Evolutionary conservation across 768 basidiomycete species (phyloP), one percentile per base, ranked within the genome.

Genomic region (Lactifluus pinguis): DNA sequence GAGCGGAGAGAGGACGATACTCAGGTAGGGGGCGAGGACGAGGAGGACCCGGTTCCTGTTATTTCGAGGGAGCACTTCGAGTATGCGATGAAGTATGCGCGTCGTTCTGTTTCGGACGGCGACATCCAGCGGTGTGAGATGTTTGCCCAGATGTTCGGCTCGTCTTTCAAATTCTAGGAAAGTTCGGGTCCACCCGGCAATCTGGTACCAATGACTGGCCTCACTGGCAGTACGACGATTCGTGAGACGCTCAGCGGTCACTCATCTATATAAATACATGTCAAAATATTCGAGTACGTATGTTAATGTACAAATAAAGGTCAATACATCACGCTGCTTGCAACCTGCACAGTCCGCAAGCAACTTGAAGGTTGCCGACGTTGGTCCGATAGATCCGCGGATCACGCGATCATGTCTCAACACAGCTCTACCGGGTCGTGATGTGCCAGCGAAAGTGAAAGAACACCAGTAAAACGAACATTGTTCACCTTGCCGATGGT

Each of bases 41-140:
- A 82, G 57, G 92, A 93, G 34, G 95, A 95, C 68, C 92, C 92
- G 6, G 94, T 98, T 30, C 89, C 93, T 10, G 76, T 87, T 69
- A 97, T 95, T 68, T 89, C 92, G 32, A 81, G 85, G 69, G 92
- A 87, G 0, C 95, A 98, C 80, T 98, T 98, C 68, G 95, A 98
- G 76, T 95, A 98, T 75, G 95, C 97, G 2, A 98, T 98, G 95
- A 87, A 88, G 75, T 98, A 83, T 69, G 95, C 97, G 64, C 88
- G 97, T 72, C 88, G 97, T 55, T 98, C 94, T 13, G 95, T 98
- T 57, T 94, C 92, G 13, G 95, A 98, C 70, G 85, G 89, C 66
- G 95, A 98, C 70, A 95, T 98, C 75, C 83, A 94, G 69, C 86
- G 95, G 55, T 99, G 98, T 74, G 95, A 98, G 82, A 94, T 97